A percentile compares a stretch with the other conserved stretches of the same genome.
phyloP scores from a whole-genome alignment of 129 eudicot genomes.

The Dittrichia graveolens region DNA sequence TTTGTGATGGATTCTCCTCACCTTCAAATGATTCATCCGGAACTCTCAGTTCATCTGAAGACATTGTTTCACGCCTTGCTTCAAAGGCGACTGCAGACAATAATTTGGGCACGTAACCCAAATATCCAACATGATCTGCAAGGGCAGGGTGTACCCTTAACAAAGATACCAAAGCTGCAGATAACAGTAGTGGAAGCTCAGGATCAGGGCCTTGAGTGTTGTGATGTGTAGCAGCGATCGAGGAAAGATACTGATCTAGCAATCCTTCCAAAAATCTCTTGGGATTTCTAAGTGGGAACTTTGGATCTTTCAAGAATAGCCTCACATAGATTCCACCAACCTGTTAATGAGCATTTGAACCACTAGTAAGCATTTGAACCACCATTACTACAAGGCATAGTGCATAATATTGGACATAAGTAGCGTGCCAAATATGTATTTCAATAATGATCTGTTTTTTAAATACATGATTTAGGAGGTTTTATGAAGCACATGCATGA shows the following conservation, averaged over 20 bases:
- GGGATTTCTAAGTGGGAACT: conserved; percentile 96
- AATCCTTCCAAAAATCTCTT: conserved; percentile 92
- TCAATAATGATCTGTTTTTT: background rate
- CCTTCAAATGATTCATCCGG: conserved; percentile 48
- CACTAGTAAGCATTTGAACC: conserved; percentile 4
- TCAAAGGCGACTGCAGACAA: conserved; percentile 92
- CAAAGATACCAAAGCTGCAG: conserved; percentile 94
- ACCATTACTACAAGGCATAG: background rate
- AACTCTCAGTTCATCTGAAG: conserved; percentile 51
- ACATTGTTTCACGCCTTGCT: conserved; percentile 87
- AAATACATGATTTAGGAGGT: background rate
- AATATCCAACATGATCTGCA: conserved; percentile 94
- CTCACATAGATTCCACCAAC: conserved; percentile 97
- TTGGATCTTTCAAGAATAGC: conserved; percentile 90
- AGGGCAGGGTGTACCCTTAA: conserved; percentile 96
- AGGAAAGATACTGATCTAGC: conserved; percentile 91
- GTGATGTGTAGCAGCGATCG: conserved; percentile 85
- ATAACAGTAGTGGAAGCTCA: conserved; percentile 86
- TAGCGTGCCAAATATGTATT: background rate
- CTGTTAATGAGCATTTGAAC: conserved; percentile 38
- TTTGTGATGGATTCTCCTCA: conserved; percentile 59
- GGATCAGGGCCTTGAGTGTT: conserved; percentile 70
- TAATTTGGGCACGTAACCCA: conserved; percentile 94
- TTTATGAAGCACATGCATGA: conserved; percentile 11
- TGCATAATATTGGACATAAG: background rate